phyloP scores from a whole-genome alignment of 2,329 filamentous ascomycete species.

The Zasmidium citrigriseum region DNA sequence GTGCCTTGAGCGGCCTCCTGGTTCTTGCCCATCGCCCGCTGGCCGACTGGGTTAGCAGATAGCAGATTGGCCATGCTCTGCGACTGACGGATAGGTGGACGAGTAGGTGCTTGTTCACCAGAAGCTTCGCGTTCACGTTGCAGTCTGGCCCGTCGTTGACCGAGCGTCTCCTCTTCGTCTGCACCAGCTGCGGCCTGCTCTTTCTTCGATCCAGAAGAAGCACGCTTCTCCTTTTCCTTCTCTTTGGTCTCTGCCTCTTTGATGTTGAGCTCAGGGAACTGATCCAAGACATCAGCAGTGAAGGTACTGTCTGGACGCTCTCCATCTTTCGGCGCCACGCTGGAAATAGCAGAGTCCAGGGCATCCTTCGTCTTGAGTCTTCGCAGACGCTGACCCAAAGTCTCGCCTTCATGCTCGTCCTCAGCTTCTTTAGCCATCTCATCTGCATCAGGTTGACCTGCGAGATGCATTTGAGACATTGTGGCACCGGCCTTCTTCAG shows the following conservation, averaged over 20 bases:
- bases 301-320: slow-evolving; percentile 59
- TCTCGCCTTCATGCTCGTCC: slow-evolving; percentile 63
- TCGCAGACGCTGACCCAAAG: slow-evolving; percentile 65
- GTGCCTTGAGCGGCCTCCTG: slow-evolving; percentile 35
- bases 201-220: slow-evolving; percentile 12
- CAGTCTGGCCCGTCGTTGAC: slow-evolving; percentile 72
- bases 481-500: slow-evolving; percentile 17
- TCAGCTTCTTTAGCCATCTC: slow-evolving; percentile 34
- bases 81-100: slow-evolving; percentile 37
- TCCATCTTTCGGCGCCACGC: slow-evolving; percentile 34
- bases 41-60: slow-evolving; percentile 41
- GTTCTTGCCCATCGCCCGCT: slow-evolving; percentile 14
- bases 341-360: slow-evolving; percentile 45
- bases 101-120: slow-evolving; percentile 22
- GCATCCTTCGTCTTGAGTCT: slow-evolving; percentile 63
- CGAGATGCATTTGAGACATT: slow-evolving; percentile 30
- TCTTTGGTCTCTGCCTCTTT: slow-evolving; percentile 38
- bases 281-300: slow-evolving; percentile 66
- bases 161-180: slow-evolving; percentile 67
- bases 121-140: slow-evolving; percentile 65
- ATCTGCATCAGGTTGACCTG: slow-evolving; percentile 29
- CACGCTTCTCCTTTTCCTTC: slow-evolving; percentile 29
- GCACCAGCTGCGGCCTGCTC: slow-evolving; percentile 10
- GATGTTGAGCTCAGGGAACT: slow-evolving; percentile 58
- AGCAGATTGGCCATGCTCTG: slow-evolving; percentile 63